A percentile compares a stretch with the other conserved stretches of the same genome.
These are phyloP conservation scores for Globisporangium cylindrosporum DNA, from an alignment of 352 stramenopile species.

Conservation along the genomic window DNA sequence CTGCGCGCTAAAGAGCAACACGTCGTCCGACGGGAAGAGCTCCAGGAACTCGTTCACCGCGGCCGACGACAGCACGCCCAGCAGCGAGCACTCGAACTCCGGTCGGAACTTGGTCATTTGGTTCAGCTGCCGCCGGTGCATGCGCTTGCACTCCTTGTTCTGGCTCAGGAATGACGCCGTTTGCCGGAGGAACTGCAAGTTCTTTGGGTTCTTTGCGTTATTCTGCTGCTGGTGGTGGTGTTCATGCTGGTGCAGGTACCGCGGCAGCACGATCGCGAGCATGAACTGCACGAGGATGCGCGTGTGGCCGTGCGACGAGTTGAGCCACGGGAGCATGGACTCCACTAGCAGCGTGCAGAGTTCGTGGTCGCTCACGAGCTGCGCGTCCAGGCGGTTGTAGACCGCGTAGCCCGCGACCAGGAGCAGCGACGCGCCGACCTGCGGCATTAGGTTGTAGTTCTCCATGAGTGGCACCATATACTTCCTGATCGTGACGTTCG, in stretches of 20 bases:
- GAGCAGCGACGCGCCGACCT: conserved; percentile 63
- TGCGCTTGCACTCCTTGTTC: conserved; percentile 84
- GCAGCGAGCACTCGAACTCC: conserved; percentile 69
- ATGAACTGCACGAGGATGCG: conserved; percentile 79
- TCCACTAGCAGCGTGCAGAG: conserved; percentile 34
- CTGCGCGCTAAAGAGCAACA: conserved; percentile 49
- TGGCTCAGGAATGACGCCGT: conserved; percentile 65
- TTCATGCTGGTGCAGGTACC: conserved; percentile 42
- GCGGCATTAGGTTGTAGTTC: conserved; percentile 70
- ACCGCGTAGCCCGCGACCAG: conserved; percentile 47
- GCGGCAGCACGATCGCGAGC: conserved; percentile 59
- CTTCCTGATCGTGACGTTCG: conserved; percentile 29
- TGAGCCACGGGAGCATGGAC: conserved; percentile 72
- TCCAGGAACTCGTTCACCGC: conserved; percentile 76
- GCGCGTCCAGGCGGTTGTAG: conserved; percentile 32
- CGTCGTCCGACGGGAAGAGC: conserved; percentile 58
- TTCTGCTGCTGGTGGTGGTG: neutral
- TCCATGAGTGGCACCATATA: conserved; percentile 59
- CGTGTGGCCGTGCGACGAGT: conserved; percentile 76
- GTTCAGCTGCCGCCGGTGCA: conserved; percentile 67
- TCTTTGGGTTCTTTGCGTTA: neutral
- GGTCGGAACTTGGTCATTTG: conserved; percentile 63
- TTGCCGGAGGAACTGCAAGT: conserved; percentile 46
- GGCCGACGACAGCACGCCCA: conserved; percentile 58
- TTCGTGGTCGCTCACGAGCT: conserved; percentile 9